Conservation (phyloP, 139 green algal genomes). For the Micractinium sp. region DNA sequence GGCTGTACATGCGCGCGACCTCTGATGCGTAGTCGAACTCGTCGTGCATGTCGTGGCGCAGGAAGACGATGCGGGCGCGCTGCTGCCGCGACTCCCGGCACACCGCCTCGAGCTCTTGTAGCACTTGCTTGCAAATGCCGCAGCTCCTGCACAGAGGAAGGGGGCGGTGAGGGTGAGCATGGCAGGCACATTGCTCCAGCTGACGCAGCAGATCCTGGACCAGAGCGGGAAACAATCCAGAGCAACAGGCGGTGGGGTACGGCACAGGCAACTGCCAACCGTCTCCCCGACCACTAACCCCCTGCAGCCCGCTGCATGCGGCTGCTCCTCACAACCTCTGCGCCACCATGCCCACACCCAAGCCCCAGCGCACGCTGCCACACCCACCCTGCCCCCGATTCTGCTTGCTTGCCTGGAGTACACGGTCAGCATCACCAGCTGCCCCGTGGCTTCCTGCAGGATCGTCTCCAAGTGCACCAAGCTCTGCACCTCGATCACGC, state of each 20-base stretch:
- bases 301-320: constrained; percentile 26
- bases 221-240: no score
- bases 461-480: constrained; percentile 41
- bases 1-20: constrained; percentile 37
- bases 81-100: constrained; percentile 20
- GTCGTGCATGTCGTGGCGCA: constrained; percentile 42
- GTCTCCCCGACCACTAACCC: no score
- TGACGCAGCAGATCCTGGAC: no score
- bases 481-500: constrained; percentile 27
- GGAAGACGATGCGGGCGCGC: constrained; percentile 36
- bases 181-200: neutral
- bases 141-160: neutral
- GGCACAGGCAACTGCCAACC: no score
- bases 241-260: no score
- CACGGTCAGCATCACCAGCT: constrained; percentile 38
- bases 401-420: constrained; percentile 25
- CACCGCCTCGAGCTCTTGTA: constrained; percentile 24
- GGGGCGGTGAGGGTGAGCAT: neutral
- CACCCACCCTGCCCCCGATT: no score
- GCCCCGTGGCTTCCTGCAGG: constrained; percentile 24
- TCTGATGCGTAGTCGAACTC: constrained; percentile 49
- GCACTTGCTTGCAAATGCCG: constrained; percentile 44
- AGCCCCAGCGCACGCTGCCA: neutral
- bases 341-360: neutral
- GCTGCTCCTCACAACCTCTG: neutral